Evolutionary conservation across 2,329 filamentous ascomycete species (phyloP), one percentile per base, ranked within the genome.

Genomic region (Ilyonectria mors-panacis): DNA sequence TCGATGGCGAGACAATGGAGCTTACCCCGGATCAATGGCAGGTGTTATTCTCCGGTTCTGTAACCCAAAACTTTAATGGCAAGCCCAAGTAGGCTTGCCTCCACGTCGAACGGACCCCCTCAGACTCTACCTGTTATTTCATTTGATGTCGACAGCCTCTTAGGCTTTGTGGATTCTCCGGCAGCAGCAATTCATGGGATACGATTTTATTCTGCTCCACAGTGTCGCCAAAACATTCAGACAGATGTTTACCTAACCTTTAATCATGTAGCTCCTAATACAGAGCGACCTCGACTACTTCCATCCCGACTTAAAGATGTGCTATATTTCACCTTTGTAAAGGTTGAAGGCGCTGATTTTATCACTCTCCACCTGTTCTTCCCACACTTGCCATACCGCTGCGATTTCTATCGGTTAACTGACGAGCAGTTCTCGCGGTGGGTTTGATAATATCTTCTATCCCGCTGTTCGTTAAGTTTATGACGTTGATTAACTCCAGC

Each of bases 401-500:
- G 6, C 8, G n/a, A 57, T 12, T 66, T 62, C 45, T 50, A 39
- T 58, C 13, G 45, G 45, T n/a, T 62, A 13, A 66, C 63, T 58
- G 30, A 58, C 21, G 53, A 66, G 51, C 30, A 39, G 35, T 15
- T 39, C 35, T 39, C 35, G 35, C 9, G 56, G 51, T 67, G 51
- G 60, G 60, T 67, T 64, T 58, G 23, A 67, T 67, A 6, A 60
- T 23, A 67, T 67, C 44, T 67, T 67, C 44, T 64, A 67, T 57
- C 42, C 54, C 10, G 48, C 66, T 59, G 35, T 65, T 54, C 54
- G 48, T 63, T 19, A 56, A 21, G 48, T 56, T 15, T 68, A 68
- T 8, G 35, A 59, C 54, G 12, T 62, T 6, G 54, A 57, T 58
- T 12, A 44, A 39, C 56, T 64, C 30, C 23, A 67, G 28, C 30